Evolutionary conservation across 2,329 filamentous ascomycete species (phyloP).

Genomic region (Cladosporium halotolerans): DNA sequence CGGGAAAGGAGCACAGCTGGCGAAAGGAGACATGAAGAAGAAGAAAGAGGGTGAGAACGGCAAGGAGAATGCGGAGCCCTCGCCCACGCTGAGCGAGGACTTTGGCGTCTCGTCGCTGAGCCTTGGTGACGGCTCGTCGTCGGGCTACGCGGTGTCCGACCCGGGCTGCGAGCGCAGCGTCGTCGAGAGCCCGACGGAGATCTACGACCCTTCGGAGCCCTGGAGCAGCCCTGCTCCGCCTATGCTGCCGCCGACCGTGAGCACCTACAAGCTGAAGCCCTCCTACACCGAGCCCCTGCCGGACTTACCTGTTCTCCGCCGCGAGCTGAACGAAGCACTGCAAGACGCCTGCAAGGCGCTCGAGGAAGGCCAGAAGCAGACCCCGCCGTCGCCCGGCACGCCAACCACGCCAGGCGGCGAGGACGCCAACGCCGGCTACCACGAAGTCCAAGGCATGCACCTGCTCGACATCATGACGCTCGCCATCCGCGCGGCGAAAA

Average conservation of each 20-base stretch:
- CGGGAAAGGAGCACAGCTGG: slow-evolving; percentile 81
- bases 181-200: slow-evolving; percentile 49
- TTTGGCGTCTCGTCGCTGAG: slow-evolving; percentile 20
- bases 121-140: slow-evolving; percentile 21
- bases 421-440: slow-evolving; percentile 57
- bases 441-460: slow-evolving; percentile 85
- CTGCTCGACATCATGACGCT: slow-evolving; percentile 88
- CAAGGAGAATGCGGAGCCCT: slow-evolving; percentile 28
- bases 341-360: slow-evolving; percentile 63
- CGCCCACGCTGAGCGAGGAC: slow-evolving; percentile 18
- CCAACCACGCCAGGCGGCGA: slow-evolving; percentile 15
- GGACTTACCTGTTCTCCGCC: slow-evolving; percentile 70
- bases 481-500: slow-evolving; percentile 90
- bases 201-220: slow-evolving; percentile 34
- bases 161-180: slow-evolving; percentile 31
- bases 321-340: slow-evolving; percentile 61
- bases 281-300: slow-evolving; percentile 79
- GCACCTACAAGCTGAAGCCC: slow-evolving; percentile 84
- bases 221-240: slow-evolving; percentile 49
- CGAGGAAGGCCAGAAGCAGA: slow-evolving; percentile 45
- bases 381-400: slow-evolving; percentile 13
- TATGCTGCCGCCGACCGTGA: slow-evolving; percentile 94
- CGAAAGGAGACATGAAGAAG: slow-evolving; percentile 58
- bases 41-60: slow-evolving; percentile 14
- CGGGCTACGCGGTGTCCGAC: slow-evolving; percentile 26